phyloP scores from a whole-genome alignment of 1,139 yeast genomes.

The Suhomyces atakaporum region DNA sequence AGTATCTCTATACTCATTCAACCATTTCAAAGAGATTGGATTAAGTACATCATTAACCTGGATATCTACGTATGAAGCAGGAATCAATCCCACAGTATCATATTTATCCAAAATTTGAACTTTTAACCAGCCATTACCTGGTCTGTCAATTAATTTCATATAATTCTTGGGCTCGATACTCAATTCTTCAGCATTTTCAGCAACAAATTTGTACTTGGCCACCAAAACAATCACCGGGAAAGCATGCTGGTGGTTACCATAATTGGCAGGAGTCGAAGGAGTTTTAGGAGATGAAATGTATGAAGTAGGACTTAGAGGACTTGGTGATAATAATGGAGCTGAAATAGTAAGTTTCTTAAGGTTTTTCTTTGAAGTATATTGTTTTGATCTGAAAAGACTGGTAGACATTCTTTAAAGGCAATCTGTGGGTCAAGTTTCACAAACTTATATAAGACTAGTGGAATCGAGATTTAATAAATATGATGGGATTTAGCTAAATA shows the following conservation, averaged over 20 bases:
- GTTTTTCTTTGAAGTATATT: constrained; percentile 28
- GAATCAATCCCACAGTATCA: constrained; percentile 22
- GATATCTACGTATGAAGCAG: constrained; percentile 27
- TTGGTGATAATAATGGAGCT: constrained; percentile 23
- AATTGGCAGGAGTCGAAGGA: constrained; percentile 8
- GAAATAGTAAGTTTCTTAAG: constrained; percentile 34
- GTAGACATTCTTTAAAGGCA: constrained; percentile 25
- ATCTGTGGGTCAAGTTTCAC: constrained; percentile 3
- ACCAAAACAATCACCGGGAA: constrained; percentile 19
- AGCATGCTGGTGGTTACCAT: constrained; percentile 5
- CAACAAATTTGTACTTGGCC: constrained; percentile 21
- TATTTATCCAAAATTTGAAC: constrained; percentile 25
- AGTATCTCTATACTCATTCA: constrained; percentile 14
- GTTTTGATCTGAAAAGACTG: constrained; percentile 32
- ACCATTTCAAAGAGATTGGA: constrained; percentile 24
- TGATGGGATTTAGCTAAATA: too few species aligned
- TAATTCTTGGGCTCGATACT: constrained; percentile 21
- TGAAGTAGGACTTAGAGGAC: constrained; percentile 6
- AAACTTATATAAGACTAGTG: too few species aligned
- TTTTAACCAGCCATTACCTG: constrained; percentile 29
- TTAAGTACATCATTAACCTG: constrained; percentile 23
- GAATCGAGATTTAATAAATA: too few species aligned
- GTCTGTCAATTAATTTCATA: constrained; percentile 24
- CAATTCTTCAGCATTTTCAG: constrained; percentile 21
- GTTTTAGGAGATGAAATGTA: constrained; percentile 8